These are phyloP conservation scores for Talaromyces nanjingensis DNA, from an alignment of 495 filamentous ascomycete genomes.

Conservation along the genomic window DNA sequence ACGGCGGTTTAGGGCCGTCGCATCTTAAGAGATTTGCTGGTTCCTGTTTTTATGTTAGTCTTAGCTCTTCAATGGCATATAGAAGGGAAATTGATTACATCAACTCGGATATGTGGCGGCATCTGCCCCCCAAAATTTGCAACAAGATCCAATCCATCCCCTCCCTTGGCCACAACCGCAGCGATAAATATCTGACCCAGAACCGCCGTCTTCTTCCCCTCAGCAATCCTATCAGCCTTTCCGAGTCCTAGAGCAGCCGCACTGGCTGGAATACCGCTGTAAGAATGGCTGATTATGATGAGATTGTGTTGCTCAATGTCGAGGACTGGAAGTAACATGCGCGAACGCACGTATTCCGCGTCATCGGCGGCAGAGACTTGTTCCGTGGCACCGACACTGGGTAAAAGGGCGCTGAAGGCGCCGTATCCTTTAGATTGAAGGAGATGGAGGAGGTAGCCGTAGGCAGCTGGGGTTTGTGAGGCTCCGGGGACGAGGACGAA, in stretches of 20 bases:
- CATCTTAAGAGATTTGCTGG: constrained; percentile 12
- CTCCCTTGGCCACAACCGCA: constrained; percentile 16
- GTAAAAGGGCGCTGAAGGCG: constrained; percentile 14
- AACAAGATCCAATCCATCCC: constrained; percentile 13
- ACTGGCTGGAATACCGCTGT: constrained; percentile 23
- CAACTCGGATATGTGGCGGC: constrained; percentile 12
- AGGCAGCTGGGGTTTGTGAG: constrained; percentile 18
- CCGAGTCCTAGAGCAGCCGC: constrained; percentile 17
- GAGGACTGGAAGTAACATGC: constrained; percentile 12
- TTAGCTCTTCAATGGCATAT: no score
- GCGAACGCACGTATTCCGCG: constrained; percentile 15
- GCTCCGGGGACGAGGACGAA: constrained; percentile 24
- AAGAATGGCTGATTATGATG: constrained; percentile 25
- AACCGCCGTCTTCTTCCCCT: constrained; percentile 18
- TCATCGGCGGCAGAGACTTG: constrained; percentile 13
- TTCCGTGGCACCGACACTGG: constrained; percentile 18
- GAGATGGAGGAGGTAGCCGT: constrained; percentile 15
- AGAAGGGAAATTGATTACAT: constrained; percentile 9
- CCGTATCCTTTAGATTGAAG: constrained; percentile 15
- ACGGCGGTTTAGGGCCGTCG: constrained; percentile 12
- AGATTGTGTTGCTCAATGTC: constrained; percentile 21
- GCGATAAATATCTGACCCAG: constrained; percentile 23
- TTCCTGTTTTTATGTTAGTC: background rate
- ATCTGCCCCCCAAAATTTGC: constrained; percentile 12
- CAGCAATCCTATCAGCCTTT: constrained; percentile 12